A percentile compares a stretch with the other conserved stretches of the same genome.
Conservation (phyloP, 2,329 filamentous ascomycete species). For the Hymenoscyphus scutula region DNA sequence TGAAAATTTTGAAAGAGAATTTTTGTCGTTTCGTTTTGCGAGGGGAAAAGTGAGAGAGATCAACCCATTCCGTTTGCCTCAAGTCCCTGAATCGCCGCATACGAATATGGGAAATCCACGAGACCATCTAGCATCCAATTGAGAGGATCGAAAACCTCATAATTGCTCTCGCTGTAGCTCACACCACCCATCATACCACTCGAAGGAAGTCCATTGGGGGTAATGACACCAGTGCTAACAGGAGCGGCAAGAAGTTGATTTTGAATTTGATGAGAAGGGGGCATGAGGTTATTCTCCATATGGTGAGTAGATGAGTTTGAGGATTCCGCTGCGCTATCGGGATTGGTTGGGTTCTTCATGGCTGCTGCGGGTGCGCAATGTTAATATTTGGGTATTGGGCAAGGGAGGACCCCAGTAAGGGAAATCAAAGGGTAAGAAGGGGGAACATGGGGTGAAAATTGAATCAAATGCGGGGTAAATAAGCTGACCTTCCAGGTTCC, state of each 20-base stretch:
- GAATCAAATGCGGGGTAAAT: slow-evolving; percentile 19
- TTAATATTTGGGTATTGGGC: slow-evolving; percentile 14
- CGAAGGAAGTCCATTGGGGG: slow-evolving; percentile 29
- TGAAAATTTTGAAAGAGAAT: too few relatives aligned
- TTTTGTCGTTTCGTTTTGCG: too few relatives aligned
- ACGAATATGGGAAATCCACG: slow-evolving; percentile 73
- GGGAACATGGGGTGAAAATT: background rate
- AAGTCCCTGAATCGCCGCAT: slow-evolving; percentile 51
- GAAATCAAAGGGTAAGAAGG: background rate
- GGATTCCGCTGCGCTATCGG: slow-evolving; percentile 73
- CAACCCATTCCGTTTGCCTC: slow-evolving; percentile 38
- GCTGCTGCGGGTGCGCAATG: slow-evolving; percentile 48
- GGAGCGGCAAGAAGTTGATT: slow-evolving; percentile 27
- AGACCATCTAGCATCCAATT: slow-evolving; percentile 92
- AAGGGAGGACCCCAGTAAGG: background rate
- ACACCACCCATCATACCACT: slow-evolving; percentile 34
- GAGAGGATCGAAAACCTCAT: slow-evolving; percentile 88
- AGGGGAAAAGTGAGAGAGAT: background rate
- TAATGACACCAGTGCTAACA: slow-evolving; percentile 20
- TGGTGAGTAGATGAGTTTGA: slow-evolving; percentile 66
- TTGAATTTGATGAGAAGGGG: slow-evolving; percentile 34
- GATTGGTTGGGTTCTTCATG: slow-evolving; percentile 82
- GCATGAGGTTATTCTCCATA: slow-evolving; percentile 58
- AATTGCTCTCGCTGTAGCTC: slow-evolving; percentile 65
- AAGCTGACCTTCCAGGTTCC: slow-evolving; percentile 67